phyloP scores from a whole-genome alignment of 768 basidiomycete species.

The Pisolithus sp. region DNA sequence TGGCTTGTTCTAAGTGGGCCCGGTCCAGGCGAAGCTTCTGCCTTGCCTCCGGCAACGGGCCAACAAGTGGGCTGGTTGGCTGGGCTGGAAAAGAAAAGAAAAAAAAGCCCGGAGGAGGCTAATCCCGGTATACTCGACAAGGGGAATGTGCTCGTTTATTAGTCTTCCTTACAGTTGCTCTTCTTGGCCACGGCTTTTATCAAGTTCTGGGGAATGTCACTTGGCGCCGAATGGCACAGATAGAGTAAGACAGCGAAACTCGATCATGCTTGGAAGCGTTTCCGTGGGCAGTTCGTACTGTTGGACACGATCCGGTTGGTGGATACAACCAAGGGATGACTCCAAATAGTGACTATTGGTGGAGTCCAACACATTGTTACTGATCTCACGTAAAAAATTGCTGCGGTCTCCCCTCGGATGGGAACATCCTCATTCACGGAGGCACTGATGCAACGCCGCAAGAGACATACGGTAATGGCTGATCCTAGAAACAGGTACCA shows the following conservation, averaged over 20 bases:
- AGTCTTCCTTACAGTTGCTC: too few species aligned
- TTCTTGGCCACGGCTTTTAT: too few species aligned
- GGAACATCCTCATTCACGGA: slow-evolving; percentile 69
- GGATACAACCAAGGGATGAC: slow-evolving; percentile 43
- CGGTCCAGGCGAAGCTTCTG: too few species aligned
- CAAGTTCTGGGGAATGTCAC: too few species aligned
- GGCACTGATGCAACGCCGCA: slow-evolving; percentile 58
- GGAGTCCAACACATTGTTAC: slow-evolving; percentile 38
- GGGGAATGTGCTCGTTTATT: too few species aligned
- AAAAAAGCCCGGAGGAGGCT: too few species aligned
- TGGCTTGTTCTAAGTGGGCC: too few species aligned
- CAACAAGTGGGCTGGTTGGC: too few species aligned
- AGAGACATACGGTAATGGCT: slow-evolving; percentile 57
- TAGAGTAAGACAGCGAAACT: not conserved
- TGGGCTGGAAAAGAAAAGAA: too few species aligned
- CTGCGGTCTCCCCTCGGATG: slow-evolving; percentile 43
- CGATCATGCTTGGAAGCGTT: slow-evolving; percentile 72
- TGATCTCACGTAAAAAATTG: slow-evolving; percentile 61
- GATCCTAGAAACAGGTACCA: slow-evolving; percentile 53
- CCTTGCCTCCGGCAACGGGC: too few species aligned
- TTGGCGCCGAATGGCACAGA: too few species aligned
- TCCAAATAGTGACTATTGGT: slow-evolving; percentile 45
- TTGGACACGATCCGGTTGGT: slow-evolving; percentile 58
- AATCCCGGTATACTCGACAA: too few species aligned
- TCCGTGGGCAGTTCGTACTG: slow-evolving; percentile 42